phyloP scores from a whole-genome alignment of 805 yeast genomes.

The Cyberlindnera americana region DNA sequence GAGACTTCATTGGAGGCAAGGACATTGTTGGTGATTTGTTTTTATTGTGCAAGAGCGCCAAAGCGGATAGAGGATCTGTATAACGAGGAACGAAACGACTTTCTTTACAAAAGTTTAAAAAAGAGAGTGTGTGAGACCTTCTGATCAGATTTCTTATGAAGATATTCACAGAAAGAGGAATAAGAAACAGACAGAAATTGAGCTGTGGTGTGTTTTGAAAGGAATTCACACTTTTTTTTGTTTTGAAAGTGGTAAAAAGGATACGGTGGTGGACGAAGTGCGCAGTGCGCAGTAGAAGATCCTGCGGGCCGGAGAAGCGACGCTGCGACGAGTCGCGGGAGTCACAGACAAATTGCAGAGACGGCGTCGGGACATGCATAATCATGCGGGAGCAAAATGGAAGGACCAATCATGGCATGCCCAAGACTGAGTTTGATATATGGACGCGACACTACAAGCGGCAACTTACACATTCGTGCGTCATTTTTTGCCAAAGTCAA shows the following conservation, averaged over 20 bases:
- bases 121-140: too few species aligned
- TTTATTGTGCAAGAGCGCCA: neutral
- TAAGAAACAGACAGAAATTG: too few species aligned
- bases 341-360: neutral
- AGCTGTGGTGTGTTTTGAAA: conserved; percentile 1
- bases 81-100: too few species aligned
- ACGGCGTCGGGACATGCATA: conserved; percentile 1
- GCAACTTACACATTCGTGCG: neutral
- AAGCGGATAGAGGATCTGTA: neutral
- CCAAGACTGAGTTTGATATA: neutral
- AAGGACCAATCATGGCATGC: neutral
- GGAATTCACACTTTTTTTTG: conserved; percentile 4
- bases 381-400: neutral
- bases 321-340: neutral
- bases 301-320: conserved; percentile 6
- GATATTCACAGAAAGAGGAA: too few species aligned
- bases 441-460: too few species aligned
- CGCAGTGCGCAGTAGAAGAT: conserved; percentile 4
- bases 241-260: conserved; percentile 4
- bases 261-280: conserved; percentile 7
- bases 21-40: conserved; percentile 9
- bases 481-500: too few species aligned
- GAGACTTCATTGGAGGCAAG: conserved; percentile 18
- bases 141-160: too few species aligned
- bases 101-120: too few species aligned